Evolutionary conservation across 345 rosid species (phyloP), one percentile per base, ranked within the genome.

Genomic region (Erucastrum elatum): DNA sequence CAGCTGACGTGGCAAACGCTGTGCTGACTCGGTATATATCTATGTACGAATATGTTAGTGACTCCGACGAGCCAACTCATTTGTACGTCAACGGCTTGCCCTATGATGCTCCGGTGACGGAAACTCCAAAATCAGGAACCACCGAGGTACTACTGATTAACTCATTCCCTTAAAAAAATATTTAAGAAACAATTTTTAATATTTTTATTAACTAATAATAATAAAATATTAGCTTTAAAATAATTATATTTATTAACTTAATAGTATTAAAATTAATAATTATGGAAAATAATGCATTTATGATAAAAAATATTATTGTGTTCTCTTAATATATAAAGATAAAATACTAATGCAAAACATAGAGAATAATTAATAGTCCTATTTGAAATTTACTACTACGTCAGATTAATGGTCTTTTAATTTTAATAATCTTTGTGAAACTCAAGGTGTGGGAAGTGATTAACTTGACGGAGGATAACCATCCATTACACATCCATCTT

Each of bases 401-500:
- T 1, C 26, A 75, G 3, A 4, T 25, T 34, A 83, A 76, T 7
- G 31, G 67, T 33, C 67, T 34, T 59, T 26, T 25, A 3, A 75
- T 0, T 84, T 86, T 0, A 75, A 71, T 56, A 82, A 63, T 30
- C 11, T 1, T 31, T 75, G 1, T 55, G 46, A 4, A 74, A 17
- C 25, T 51, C 8, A 91, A 94, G 86, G 82, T 92, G 10, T 95
- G 99, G 96, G 80, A 91, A 16, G 90, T 93, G 82, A 93, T 95
- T 64, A 95, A 95, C 82, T 87, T 95, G 60, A 95, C 99, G 77
- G 91, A 85, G 15, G 98, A 95, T 61, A 89, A 89, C 81, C 98
- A 93, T 72, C 99, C 98, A 31, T 21, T 95, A 82, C 99, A 95
- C 74, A 87, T 95, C 34, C 99, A 95, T 76, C 64, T 95, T 8